These are phyloP conservation scores for Cyberlindnera petersonii DNA, from an alignment of 805 yeast genomes.

Conservation along the genomic window DNA sequence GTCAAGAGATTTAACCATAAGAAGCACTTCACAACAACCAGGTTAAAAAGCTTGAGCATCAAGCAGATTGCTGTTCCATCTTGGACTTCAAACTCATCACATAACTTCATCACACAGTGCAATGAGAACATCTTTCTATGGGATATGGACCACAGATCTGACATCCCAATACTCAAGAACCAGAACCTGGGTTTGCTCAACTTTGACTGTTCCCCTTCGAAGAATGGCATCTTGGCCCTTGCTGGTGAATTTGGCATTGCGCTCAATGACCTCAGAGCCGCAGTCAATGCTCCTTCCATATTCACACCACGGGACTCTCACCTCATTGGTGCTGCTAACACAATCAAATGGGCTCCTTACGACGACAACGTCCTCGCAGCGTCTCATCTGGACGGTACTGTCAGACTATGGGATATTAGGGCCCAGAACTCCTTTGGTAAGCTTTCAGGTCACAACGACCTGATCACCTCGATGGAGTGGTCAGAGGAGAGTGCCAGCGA, in stretches of 20 bases:
- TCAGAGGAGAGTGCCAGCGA: slow-evolving; percentile 42
- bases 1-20: slow-evolving; percentile 75
- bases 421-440: slow-evolving; percentile 48
- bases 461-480: slow-evolving; percentile 61
- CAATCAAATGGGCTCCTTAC: slow-evolving; percentile 59
- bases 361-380: slow-evolving; percentile 63
- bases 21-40: slow-evolving; percentile 46
- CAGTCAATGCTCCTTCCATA: slow-evolving; percentile 30
- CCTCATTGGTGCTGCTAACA: slow-evolving; percentile 32
- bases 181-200: slow-evolving; percentile 46
- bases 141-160: slow-evolving; percentile 59
- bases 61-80: slow-evolving; percentile 17
- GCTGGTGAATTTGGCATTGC: slow-evolving; percentile 75
- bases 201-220: slow-evolving; percentile 45
- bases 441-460: slow-evolving; percentile 53
- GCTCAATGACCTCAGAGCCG: slow-evolving; percentile 60
- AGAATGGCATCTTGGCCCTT: slow-evolving; percentile 54
- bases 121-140: slow-evolving; percentile 71
- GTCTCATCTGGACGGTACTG: slow-evolving; percentile 51
- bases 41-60: slow-evolving; percentile 15
- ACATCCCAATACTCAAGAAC: slow-evolving; percentile 54
- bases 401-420: slow-evolving; percentile 75
- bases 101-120: slow-evolving; percentile 52
- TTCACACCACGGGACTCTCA: slow-evolving; percentile 39
- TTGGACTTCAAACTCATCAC: slow-evolving; percentile 28